Base-by-base conservation (phyloP, 192 early-diverging fungal genomes). In the Coemansia reversa region DNA sequence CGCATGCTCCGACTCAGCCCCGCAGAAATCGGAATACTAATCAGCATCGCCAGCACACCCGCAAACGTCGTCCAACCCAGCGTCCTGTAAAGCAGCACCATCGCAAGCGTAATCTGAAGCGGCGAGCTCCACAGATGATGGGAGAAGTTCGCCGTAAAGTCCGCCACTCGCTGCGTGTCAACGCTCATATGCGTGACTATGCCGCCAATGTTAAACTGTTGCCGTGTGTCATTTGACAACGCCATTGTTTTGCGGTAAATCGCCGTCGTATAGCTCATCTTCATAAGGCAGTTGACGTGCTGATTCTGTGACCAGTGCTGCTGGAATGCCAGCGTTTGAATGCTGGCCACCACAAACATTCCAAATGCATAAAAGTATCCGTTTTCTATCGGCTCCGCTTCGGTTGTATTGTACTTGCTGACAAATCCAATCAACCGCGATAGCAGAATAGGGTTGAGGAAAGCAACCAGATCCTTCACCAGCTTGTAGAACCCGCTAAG, bases 271-370 rank as follows among this genome's bases (percentile, higher is more conserved):
- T 93, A 76, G 39, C 89, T 91, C 8, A 91, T 85, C 55, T 88
- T 87, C 33, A 92, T 81, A 58, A 89, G 84, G 86, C 93, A 90
- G 56, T 92, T 93, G n/a, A 88, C 87, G 16, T 84, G 79, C 66
- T 92, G 86, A 66, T 91, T 93, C 54, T 90, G 83, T 58, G 91
- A 89, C 79, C 97, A 97, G 81, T 97, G 97, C 67, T 95, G 94
- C 74, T 96, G 92, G 57, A 95, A 83, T 3, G 95, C 82, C 42
- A 90, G 75, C 1, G 93, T 93, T 73, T 98, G 95, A 5, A 84
- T 65, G 18, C 92, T 63, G 66, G 93, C 92, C 32, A 89, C 87
- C 5, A 85, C 19, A 56, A 98, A 88, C 93, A 98, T 97, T 27
- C 88, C 63, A 2, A 84, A 29, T 28, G 95, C 93, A 61, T 95